Evolutionary conservation across 331 rosid genomes (phyloP).

Genomic region (Acacia pycnantha): DNA sequence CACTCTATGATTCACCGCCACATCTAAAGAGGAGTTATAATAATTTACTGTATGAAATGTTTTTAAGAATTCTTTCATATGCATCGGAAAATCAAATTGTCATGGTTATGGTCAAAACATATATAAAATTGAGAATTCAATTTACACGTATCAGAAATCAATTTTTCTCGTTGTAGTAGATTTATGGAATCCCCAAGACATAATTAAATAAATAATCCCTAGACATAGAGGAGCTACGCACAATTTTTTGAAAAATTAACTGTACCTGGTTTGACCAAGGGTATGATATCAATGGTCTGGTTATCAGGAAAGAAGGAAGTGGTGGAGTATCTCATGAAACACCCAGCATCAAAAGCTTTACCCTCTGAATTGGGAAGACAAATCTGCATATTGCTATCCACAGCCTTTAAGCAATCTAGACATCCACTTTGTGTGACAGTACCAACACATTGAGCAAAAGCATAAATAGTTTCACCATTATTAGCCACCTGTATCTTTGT

Average conservation of each 20-base stretch:
- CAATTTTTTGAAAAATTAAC: not conserved
- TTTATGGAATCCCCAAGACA: not conserved
- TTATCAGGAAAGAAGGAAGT: not conserved
- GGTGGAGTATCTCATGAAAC: not conserved
- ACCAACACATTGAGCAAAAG: constrained; percentile 49
- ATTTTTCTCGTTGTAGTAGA: not conserved
- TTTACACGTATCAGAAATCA: not conserved
- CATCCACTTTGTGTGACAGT: constrained; percentile 32
- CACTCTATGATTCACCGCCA: not conserved
- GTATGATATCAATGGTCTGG: not conserved
- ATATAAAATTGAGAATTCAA: not conserved
- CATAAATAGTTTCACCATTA: constrained; percentile 30
- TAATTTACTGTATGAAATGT: not conserved
- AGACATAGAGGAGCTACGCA: not conserved
- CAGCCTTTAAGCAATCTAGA: not conserved
- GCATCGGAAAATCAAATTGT: not conserved
- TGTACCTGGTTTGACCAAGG: not conserved
- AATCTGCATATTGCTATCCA: not conserved
- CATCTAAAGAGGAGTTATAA: not conserved
- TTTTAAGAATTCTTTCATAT: not conserved
- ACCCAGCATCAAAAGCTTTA: not conserved
- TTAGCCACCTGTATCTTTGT: constrained; percentile 13
- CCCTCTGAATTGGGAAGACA: not conserved
- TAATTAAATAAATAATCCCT: not conserved
- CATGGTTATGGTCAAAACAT: not conserved